Evolutionary conservation across 805 yeast species (phyloP), one percentile per base, ranked within the genome.

Genomic region (Barnettozyma siamensis): DNA sequence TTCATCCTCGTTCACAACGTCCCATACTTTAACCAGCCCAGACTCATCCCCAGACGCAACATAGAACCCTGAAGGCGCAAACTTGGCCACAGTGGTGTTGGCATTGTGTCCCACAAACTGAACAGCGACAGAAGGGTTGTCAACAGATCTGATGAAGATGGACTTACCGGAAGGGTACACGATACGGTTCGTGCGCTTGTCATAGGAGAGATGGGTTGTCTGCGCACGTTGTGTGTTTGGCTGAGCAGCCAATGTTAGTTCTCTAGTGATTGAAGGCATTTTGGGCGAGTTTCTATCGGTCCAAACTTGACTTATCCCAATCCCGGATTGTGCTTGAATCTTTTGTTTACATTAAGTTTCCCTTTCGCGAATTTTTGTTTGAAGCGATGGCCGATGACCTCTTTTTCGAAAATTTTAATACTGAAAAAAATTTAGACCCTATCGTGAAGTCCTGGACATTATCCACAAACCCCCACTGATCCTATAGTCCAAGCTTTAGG

Each of bases 21-120:
- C 94, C 96, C 98, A 91, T 34, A 93, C 78, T 50, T 84, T 83
- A 33, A 91, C 94, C 45, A 76, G 75, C 23, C 99, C 99, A n/a
- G 81, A 64, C 51, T 79, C 87, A 58, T 91, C 99, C 35, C 96
- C 98, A 3, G 95, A 83, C 2, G 95, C 96, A 24, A 91, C 67
- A 63, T 86, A 91, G 62, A 72, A 83, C 1, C 99, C 97, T 11
- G 88, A 80, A 1, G 98, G 96, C 1, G 95, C 71, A 60, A 93
- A 88, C 35, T 77, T 75, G 13, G 93, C 96, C 3, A 82, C 95
- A 0, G 95, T 84, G 31, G 94, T 87, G 18, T 75, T 64, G 31
- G 69, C 67, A 28, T 73, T 72, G 62, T 91, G 98, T 35, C 76
- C 81, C 9, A 74, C 74, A 66, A 83, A 91, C 56, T 87, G 95